These are phyloP conservation scores for Lactarius indigo DNA, from an alignment of 768 basidiomycete genomes.

Conservation along the genomic window DNA sequence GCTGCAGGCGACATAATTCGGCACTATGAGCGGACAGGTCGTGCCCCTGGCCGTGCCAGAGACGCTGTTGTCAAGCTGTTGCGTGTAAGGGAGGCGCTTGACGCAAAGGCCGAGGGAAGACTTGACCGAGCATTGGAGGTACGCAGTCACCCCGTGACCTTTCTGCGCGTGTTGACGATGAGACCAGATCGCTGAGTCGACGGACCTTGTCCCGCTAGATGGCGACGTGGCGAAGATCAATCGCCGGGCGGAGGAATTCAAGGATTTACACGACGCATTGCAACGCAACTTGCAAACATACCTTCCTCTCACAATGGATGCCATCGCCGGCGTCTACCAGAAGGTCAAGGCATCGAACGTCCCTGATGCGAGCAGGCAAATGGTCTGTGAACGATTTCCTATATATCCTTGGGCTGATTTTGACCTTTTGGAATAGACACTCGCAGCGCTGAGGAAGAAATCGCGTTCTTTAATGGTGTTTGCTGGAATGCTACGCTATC, in stretches of 20 bases:
- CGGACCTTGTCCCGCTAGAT: slow-evolving; percentile 81
- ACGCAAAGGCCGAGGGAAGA: slow-evolving; percentile 66
- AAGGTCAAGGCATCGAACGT: slow-evolving; percentile 66
- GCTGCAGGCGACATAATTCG: slow-evolving; percentile 76
- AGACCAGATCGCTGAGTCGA: slow-evolving; percentile 77
- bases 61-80: slow-evolving; percentile 74
- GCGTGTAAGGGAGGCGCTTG: slow-evolving; percentile 76
- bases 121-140: slow-evolving; percentile 83
- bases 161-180: slow-evolving; percentile 1
- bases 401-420: slow-evolving; percentile 20
- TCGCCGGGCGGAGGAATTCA: slow-evolving; percentile 84
- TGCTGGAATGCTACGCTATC: slow-evolving; percentile 82
- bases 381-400: slow-evolving; percentile 45
- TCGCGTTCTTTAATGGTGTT: slow-evolving; percentile 86
- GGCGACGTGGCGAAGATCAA: slow-evolving; percentile 84
- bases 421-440: slow-evolving; percentile 44
- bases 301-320: slow-evolving; percentile 89
- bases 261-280: slow-evolving; percentile 78
- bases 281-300: slow-evolving; percentile 88
- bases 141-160: slow-evolving; percentile 30
- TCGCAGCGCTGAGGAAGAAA: slow-evolving; percentile 68
- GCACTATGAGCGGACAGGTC: slow-evolving; percentile 75
- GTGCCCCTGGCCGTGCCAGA: slow-evolving; percentile 65
- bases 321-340: slow-evolving; percentile 77
- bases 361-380: slow-evolving; percentile 72